Conservation (phyloP, 768 basidiomycete genomes). For the Leucosporidium yakuticum region DNA sequence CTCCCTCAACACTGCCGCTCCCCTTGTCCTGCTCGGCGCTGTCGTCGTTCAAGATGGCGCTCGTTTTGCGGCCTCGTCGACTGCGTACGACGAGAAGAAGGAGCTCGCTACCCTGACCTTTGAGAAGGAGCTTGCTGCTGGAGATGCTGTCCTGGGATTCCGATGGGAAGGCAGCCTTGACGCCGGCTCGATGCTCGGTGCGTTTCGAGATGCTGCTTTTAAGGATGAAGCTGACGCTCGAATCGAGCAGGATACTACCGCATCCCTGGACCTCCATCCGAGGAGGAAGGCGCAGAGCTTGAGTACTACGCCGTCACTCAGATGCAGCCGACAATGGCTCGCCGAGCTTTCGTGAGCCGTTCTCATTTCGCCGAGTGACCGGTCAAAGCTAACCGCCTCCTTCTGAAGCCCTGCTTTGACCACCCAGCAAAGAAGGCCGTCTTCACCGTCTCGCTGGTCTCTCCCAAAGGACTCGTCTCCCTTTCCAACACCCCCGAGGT, state of each 20-base stretch:
- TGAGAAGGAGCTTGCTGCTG: neutral
- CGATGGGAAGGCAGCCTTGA: constrained; percentile 14
- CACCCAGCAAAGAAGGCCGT: constrained; percentile 86
- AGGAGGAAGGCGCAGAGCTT: neutral
- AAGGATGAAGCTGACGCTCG: neutral
- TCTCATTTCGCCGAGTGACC: neutral
- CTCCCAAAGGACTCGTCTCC: constrained; percentile 65
- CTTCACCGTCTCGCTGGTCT: constrained; percentile 50
- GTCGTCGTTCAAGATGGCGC: neutral
- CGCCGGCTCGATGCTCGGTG: neutral
- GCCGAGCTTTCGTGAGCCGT: constrained; percentile 19
- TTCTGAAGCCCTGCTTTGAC: constrained; percentile 68
- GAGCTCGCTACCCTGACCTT: constrained; percentile 3
- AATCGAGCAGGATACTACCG: constrained; percentile 9
- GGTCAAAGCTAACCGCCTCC: neutral
- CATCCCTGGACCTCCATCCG: neutral
- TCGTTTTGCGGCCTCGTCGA: neutral
- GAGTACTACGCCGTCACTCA: constrained; percentile 21
- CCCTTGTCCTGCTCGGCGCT: constrained; percentile 1
- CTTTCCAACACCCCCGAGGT: constrained; percentile 85
- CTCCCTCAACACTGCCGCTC: constrained; percentile 5
- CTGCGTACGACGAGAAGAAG: neutral
- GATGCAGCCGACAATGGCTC: constrained; percentile 17
- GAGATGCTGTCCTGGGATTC: constrained; percentile 6
- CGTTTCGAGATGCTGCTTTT: neutral